phyloP scores from a whole-genome alignment of 805 yeast genomes.

The Teunomyces barrocoloradensis region DNA sequence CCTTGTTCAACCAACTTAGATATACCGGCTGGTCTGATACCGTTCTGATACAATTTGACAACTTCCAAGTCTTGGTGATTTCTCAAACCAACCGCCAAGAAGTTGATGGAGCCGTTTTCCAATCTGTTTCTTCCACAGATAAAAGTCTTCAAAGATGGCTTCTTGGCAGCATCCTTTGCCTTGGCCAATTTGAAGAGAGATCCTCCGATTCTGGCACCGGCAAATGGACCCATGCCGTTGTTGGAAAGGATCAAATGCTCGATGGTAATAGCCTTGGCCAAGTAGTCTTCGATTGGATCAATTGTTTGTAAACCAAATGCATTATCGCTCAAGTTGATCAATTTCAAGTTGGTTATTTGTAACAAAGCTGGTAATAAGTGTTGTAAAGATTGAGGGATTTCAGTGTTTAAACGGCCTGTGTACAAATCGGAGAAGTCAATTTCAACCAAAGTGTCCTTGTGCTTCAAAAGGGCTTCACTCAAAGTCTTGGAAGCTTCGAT shows the following conservation, averaged over 20 bases:
- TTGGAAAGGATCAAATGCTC: slow-evolving; percentile 87
- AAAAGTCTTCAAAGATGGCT: slow-evolving; percentile 69
- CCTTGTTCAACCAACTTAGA: slow-evolving; percentile 72
- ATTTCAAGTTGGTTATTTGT: slow-evolving; percentile 62
- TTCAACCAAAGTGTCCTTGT: slow-evolving; percentile 52
- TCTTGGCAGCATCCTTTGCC: slow-evolving; percentile 54
- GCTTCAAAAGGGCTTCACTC: slow-evolving; percentile 52
- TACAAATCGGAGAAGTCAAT: slow-evolving; percentile 88
- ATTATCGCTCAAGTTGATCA: slow-evolving; percentile 86
- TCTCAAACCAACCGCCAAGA: slow-evolving; percentile 80
- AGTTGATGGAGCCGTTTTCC: slow-evolving; percentile 89
- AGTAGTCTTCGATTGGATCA: slow-evolving; percentile 78
- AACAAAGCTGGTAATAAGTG: slow-evolving; percentile 71
- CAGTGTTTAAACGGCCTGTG: slow-evolving; percentile 92
- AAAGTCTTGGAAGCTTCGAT: slow-evolving; percentile 79
- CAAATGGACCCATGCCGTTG: slow-evolving; percentile 98
- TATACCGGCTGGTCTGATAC: slow-evolving; percentile 93
- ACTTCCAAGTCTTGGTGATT: slow-evolving; percentile 72
- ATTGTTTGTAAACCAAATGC: slow-evolving; percentile 97
- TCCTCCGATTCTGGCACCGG: slow-evolving; percentile 91
- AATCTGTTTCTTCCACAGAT: slow-evolving; percentile 96
- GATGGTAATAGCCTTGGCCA: slow-evolving; percentile 71
- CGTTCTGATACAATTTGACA: slow-evolving; percentile 88
- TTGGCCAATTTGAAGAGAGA: slow-evolving; percentile 71
- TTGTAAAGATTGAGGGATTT: slow-evolving; percentile 82